phyloP scores from a whole-genome alignment of 106 monocot species.

The Dendrobium chrysotoxum region DNA sequence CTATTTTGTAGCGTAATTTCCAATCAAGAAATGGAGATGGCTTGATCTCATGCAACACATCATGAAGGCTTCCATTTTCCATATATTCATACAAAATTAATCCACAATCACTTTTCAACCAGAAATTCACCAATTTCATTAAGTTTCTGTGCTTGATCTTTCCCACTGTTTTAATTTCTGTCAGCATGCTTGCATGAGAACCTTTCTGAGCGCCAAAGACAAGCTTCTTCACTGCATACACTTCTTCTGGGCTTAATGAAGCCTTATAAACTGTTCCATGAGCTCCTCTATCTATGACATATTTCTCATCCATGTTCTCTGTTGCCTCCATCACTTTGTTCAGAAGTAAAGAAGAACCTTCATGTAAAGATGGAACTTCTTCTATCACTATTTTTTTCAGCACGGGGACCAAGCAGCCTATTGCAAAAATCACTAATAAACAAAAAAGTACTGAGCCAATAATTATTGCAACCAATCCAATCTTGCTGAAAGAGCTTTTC shows the following conservation, averaged over 20 bases:
- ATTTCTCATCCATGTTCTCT: conserved; percentile 71
- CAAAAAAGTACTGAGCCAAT: conserved; percentile 31
- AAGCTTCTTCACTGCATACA: conserved; percentile 81
- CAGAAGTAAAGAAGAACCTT: conserved; percentile 65
- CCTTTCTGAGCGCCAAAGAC: conserved; percentile 23
- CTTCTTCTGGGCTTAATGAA: conserved; percentile 27
- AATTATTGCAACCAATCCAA: conserved; percentile 26
- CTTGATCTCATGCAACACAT: conserved; percentile 63
- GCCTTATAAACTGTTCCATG: conserved; percentile 92
- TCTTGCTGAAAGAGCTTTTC: conserved; percentile 17
- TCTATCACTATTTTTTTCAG: conserved; percentile 14
- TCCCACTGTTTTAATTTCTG: conserved; percentile 66
- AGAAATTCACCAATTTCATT: conserved; percentile 57
- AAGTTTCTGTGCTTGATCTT: conserved; percentile 73
- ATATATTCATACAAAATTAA: conserved; percentile 77
- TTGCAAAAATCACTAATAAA: conserved; percentile 30
- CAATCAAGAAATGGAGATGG: conserved; percentile 49
- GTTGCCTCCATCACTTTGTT: conserved; percentile 70
- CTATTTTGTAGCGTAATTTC: conserved; percentile 51
- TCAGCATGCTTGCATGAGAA: conserved; percentile 45
- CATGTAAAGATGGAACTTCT: conserved; percentile 22
- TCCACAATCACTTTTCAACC: conserved; percentile 47
- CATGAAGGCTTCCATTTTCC: conserved; percentile 87
- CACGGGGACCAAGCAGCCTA: conserved; percentile 12
- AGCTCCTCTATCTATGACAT: conserved; percentile 59